Base-by-base conservation (phyloP, 108 stramenopile genomes). In the Cyclotella atomus region DNA sequence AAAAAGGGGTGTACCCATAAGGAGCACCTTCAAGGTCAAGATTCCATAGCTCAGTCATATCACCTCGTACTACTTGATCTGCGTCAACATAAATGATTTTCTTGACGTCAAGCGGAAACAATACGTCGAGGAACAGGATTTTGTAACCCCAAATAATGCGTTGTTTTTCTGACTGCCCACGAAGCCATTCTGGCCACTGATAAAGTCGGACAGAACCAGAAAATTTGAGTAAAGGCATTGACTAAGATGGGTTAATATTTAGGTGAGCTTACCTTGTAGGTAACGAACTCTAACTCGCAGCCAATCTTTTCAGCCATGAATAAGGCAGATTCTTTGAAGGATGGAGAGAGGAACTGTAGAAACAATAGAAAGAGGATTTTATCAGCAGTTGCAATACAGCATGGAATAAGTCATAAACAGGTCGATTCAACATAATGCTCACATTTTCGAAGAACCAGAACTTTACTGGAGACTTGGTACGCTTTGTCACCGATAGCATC, bases 91-190 rank as follows among this genome's bases (percentile, higher is more conserved):
- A 96, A 17, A 97, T 97, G 43, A 98, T 91, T 75, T 97, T 97
- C 76, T 97, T 92, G 49, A 99, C 91, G 70, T 88, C 81, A 17
- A 98, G 85, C 5, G 99, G 99, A 76, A 99, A 99, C 2, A 99
- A 89, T 16, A 99, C 99, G 74, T 99, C 99, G 21, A 99, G 79
- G 70, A 99, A 99, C 10, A 99, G 87, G 65, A 99, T 99, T 84
- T 99, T 99, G 89, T 98, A 99, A 20, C 99, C 99, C 99, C 99
- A 99, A 73, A 99, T 99, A 56, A 98, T 97, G 29, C 99, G 85
- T 86, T 99, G 99, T 82, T 99, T 97, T 77, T 98, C 97, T 38
- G 87, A 96, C 76, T 99, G 98, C 27, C 84, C 86, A 28, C 96
- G 89, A 23, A 99, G 88, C 98, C 98, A 99, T 75, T 98, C 91